A percentile compares a stretch with the other conserved stretches of the same genome.
Evolutionary conservation across 345 rosid genomes (phyloP).

Genomic region (Arabidopsis thaliana): DNA sequence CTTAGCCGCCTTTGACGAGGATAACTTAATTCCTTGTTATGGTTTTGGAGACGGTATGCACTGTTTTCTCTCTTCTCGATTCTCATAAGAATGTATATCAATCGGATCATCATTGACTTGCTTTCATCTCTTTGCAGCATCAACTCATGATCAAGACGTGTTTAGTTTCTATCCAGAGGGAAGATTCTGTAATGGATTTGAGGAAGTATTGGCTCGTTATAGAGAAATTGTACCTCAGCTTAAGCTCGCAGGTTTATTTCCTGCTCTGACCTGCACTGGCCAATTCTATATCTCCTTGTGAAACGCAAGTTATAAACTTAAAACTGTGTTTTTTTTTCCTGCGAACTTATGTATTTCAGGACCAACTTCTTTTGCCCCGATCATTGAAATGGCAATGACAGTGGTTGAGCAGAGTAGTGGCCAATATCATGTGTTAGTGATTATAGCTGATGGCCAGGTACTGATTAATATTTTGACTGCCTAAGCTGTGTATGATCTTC

Average conservation of each 20-base stretch:
- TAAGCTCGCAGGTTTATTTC: conserved; percentile 76
- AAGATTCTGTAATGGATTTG: conserved; percentile 84
- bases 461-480: not conserved
- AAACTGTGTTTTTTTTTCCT: not conserved
- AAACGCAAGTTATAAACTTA: not conserved
- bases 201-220: conserved; percentile 78
- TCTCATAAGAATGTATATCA: not conserved
- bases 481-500: conserved; percentile 8
- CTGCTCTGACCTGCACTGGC: conserved; percentile 20
- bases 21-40: conserved; percentile 90
- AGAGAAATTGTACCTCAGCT: conserved; percentile 82
- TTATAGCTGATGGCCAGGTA: conserved; percentile 99
- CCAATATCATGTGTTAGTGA: conserved; percentile 92
- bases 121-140: conserved; percentile 58
- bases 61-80: conserved; percentile 6
- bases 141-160: conserved; percentile 96
- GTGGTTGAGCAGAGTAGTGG: conserved; percentile 90
- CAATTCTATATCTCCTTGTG: conserved; percentile 28
- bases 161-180: conserved; percentile 79
- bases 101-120: conserved; percentile 33
- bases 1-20: conserved; percentile 85
- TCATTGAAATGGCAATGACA: conserved; percentile 92
- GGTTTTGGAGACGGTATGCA: conserved; percentile 96
- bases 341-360: conserved; percentile 53
- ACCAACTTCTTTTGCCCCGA: conserved; percentile 95